These are phyloP conservation scores for Raffaelea arxii DNA, from an alignment of 2,329 filamentous ascomycete genomes.

Conservation along the genomic window DNA sequence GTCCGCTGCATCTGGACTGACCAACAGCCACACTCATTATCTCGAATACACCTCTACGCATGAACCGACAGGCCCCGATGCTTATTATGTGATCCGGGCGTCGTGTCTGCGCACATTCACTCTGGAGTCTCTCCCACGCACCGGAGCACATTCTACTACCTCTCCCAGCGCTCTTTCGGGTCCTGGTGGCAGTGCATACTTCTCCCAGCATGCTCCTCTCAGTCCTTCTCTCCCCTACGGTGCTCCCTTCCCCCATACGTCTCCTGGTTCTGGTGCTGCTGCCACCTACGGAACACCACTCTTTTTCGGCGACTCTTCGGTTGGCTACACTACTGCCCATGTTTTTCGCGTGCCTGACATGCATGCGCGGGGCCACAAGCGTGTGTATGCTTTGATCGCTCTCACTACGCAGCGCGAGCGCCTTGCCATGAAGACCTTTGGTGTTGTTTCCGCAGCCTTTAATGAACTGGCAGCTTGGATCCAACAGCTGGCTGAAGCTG, in stretches of 20 bases:
- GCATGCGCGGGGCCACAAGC: slow-evolving; percentile 56
- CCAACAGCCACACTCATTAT: slow-evolving; percentile 49
- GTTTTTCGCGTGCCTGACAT: slow-evolving; percentile 61
- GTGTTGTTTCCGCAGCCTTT: slow-evolving; percentile 51
- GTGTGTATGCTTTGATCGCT: slow-evolving; percentile 59
- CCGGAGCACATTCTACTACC: slow-evolving; percentile 27
- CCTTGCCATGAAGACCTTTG: slow-evolving; percentile 56
- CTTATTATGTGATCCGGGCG: slow-evolving; percentile 57
- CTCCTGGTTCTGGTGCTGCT: slow-evolving; percentile 38
- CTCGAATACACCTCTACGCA: slow-evolving; percentile 61
- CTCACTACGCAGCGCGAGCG: slow-evolving; percentile 57
- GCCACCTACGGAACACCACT: slow-evolving; percentile 52
- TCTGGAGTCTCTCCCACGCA: slow-evolving; percentile 54
- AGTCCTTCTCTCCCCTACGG: slow-evolving; percentile 26
- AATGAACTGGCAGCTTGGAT: slow-evolving; percentile 57
- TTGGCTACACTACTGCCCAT: slow-evolving; percentile 60
- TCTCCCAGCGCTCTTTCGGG: slow-evolving; percentile 26
- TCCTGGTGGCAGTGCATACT: slow-evolving; percentile 17
- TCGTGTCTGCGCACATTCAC: slow-evolving; percentile 58
- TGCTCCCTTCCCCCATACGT: slow-evolving; percentile 27
- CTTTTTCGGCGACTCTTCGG: slow-evolving; percentile 56
- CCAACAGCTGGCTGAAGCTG: slow-evolving; percentile 51
- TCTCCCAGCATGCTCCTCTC: slow-evolving; percentile 29
- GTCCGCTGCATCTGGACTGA: slow-evolving; percentile 24
- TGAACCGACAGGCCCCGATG: slow-evolving; percentile 50